These are phyloP conservation scores for Beta vulgaris DNA, from an alignment of 148 eudicot species.

Conservation along the genomic window DNA sequence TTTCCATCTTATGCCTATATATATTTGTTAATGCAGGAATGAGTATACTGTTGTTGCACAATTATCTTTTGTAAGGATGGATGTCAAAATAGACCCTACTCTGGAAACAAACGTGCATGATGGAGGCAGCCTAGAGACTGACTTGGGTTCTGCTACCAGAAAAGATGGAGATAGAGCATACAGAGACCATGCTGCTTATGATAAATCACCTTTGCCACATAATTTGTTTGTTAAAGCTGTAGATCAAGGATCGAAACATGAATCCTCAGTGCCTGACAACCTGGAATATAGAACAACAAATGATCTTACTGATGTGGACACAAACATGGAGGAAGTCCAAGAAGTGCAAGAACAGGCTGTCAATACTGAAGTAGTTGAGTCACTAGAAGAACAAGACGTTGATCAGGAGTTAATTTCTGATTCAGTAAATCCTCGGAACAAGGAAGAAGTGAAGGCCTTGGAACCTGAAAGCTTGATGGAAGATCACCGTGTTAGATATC, in stretches of 20 bases:
- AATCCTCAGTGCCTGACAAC: conserved; percentile 2
- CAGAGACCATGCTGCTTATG: neutral
- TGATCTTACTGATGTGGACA: conserved; percentile 19
- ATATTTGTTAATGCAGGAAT: neutral
- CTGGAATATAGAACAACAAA: neutral
- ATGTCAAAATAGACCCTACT: neutral
- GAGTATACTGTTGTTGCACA: neutral
- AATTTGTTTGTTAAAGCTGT: neutral
- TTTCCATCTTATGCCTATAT: neutral
- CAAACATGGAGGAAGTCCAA: conserved; percentile 7
- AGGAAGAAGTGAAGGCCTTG: conserved; percentile 31
- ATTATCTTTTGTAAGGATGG: conserved; percentile 2
- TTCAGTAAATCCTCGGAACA: conserved; percentile 23
- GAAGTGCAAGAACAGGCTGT: conserved; percentile 25
- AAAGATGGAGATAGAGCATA: neutral
- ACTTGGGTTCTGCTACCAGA: neutral
- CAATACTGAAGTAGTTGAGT: conserved; percentile 19
- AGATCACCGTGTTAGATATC: conserved; percentile 41
- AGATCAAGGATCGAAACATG: neutral
- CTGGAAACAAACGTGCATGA: neutral
- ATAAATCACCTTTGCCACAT: neutral
- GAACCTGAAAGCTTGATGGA: conserved; percentile 30
- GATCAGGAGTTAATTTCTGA: conserved; percentile 18
- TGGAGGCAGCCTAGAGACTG: neutral
- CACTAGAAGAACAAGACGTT: conserved; percentile 11